Base-by-base conservation (phyloP, 495 filamentous ascomycete species). In the Penicillium pulvis region DNA sequence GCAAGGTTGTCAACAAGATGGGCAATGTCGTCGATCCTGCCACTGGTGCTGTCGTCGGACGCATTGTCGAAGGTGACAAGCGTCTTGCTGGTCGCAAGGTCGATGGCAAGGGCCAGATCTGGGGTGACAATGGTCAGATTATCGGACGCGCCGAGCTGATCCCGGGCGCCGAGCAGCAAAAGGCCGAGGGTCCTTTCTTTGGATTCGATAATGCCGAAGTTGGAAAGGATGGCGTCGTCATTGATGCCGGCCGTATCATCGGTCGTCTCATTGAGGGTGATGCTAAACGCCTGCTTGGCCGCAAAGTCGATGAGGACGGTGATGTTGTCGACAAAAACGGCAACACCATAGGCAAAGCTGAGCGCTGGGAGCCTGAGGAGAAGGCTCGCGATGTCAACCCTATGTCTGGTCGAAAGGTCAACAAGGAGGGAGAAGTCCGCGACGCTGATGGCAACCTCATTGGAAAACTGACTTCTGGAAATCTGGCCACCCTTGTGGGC, bases 1-100 rank as follows among this genome's bases (percentile, higher is more conserved):
- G 91, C 53, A 91, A 91, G 80, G 82, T 86, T 5, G 88, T 94
- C 67, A 96, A 96, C 76, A 94, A 94, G 72, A 81, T 79, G 8
- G 91, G 91, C 47, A 93, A 93, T 45, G 83, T 93, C 17, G 91
- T 96, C 55, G 91, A 96, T 65, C 64, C 67, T 0, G 71, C 73
- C 24, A 78, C 79, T 28, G 91, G 91, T n/a, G 78, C 78, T 19
- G 88, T 94, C 63, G 86, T 84, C 60, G 91, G 91, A 23, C 86
- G 88, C 19, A 83, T 96, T 9, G 78, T 86, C 43, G 88, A 91
- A 64, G 91, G 91, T 20, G 85, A 92, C 48, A 82, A 84, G 69
- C 80, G 79, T 52, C 80, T 96, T 57, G 80, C 91, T 20, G 91
- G 91, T 31, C 83, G 85, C 67, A 93, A 90, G 84, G 90, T 89